Base-by-base conservation (phyloP, 2,329 filamentous ascomycete species). In the Raffaelea ambrosiae region DNA sequence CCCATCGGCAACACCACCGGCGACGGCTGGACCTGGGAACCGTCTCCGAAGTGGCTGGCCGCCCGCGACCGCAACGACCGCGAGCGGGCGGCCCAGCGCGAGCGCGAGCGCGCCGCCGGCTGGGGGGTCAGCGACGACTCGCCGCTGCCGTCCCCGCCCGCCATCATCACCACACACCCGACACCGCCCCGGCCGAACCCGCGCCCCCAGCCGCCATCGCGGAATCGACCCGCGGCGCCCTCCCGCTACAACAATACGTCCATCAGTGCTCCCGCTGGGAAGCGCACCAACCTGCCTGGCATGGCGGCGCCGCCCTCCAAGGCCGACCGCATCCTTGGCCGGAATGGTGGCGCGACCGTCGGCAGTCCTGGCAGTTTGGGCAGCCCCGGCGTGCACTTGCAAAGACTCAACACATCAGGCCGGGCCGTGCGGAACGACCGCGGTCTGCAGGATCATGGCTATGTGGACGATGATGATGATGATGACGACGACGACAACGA, bases 1-100 rank as follows among this genome's bases (percentile, higher is more conserved):
- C 93, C 93, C 0, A 69, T 97, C 41, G 81, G 78, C 63, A 97
- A 86, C 59, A 95, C 89, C 2, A 86, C 81, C 0, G 91, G 91
- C 31, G 88, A 98, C 63, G 93, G 93, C 20, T 98, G 91, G 91
- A 76, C 74, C 40, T 98, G 93, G 93, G 89, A 96, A 58, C 78
- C 90, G 1, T 94, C 82, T 59, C 74, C 79, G 1, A 80, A 79
- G 55, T 98, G 93, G 86, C 53, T 86, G 3, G 80, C 83, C 33
- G 85, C 83, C 4, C 73, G 83, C 40, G 82, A 88, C 5, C 70
- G 70, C 19, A 71, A 89, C n/a, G 67, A 69, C 4, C 55, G 59
- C 10, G 78, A 83, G 51, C 68, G 80, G 41, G 70, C 77, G 46
- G 69, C 76, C 44, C 83, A 87, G 60, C 72, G 75, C 43, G 70